Percentiles rank a stretch among this genome's conserved stretches.
Evolutionary conservation across 441 rosid genomes (phyloP).

Genomic region (Bocquillonia castaneifolia): DNA sequence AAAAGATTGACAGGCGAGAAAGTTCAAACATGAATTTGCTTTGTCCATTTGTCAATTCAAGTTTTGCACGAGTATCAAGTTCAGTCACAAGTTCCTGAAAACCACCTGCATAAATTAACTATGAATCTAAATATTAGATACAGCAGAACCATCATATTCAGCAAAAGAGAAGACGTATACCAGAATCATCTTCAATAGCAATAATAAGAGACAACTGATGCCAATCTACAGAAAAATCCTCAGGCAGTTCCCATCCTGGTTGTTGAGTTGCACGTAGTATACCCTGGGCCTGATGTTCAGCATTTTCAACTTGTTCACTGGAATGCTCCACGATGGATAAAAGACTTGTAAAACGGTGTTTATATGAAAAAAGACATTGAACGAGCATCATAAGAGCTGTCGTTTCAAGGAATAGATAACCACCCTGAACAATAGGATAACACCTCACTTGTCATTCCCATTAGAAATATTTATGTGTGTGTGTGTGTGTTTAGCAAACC

Average conservation of each 20-base stretch:
- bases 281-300: constrained; percentile 35
- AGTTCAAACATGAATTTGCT: constrained; percentile 54
- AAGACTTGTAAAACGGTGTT: constrained; percentile 31
- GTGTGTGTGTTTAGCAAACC: constrained; percentile 1
- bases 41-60: constrained; percentile 39
- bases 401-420: constrained; percentile 60
- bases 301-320: constrained; percentile 31
- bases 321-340: constrained; percentile 35
- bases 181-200: constrained; percentile 51
- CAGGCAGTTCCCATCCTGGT: constrained; percentile 35
- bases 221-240: constrained; percentile 43
- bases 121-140: constrained; percentile 21
- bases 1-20: constrained; percentile 58
- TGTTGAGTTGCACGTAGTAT: constrained; percentile 28
- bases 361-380: constrained; percentile 42
- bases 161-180: constrained; percentile 39
- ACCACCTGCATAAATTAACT: constrained; percentile 47
- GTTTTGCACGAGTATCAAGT: constrained; percentile 50
- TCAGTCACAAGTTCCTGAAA: constrained; percentile 58
- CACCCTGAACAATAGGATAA: constrained; percentile 65
- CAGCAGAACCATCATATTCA: constrained; percentile 21
- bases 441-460: constrained; percentile 27
- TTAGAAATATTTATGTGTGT: constrained; percentile 10
- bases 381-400: constrained; percentile 46
- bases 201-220: constrained; percentile 58